Evolutionary conservation across 768 basidiomycete genomes (phyloP), one percentile per base, ranked within the genome.

Genomic region (Collybiopsis luxurians): DNA sequence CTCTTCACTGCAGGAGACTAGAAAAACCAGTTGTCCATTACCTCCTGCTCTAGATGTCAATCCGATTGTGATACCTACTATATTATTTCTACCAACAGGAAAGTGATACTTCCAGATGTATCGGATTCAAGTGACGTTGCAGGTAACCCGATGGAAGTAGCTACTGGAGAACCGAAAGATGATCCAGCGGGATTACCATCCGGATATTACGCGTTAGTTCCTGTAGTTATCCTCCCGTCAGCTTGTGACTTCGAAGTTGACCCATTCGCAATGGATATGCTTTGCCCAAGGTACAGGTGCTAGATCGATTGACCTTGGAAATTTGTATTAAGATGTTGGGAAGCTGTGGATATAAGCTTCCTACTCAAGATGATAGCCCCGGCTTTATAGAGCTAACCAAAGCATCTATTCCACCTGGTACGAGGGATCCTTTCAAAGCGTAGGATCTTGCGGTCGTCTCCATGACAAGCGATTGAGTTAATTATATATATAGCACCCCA

Each of bases 1-100:
- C n/a, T n/a, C n/a, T n/a, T n/a, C n/a, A n/a, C n/a, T n/a, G n/a
- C n/a, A n/a, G n/a, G n/a, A n/a, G n/a, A n/a, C n/a, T n/a, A n/a
- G n/a, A n/a, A n/a, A n/a, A n/a, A n/a, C n/a, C n/a, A n/a, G n/a
- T n/a, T n/a, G n/a, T n/a, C n/a, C n/a, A n/a, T n/a, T n/a, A 80
- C 84, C 84, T 65, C 83, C 84, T 15, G 82, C 79, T 15, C 82
- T 73, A 6, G 83, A 85, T 2, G 82, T 83, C 34, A 84, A 66
- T 0, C 84, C 84, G 9, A 85, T 75, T 2, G 81, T 85, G 45
- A 86, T 81, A 0, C 83, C 84, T 3, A 74, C 84, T 4, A 84
- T 42, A 59, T 84, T 84, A 53, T 84, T 84, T 19, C 74, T 66
- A 60, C 73, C 74, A 0, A 77, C 67, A 24, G 82, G 85, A 58